Conservation (phyloP, 345 rosid species). For the Nasturtium officinale region DNA sequence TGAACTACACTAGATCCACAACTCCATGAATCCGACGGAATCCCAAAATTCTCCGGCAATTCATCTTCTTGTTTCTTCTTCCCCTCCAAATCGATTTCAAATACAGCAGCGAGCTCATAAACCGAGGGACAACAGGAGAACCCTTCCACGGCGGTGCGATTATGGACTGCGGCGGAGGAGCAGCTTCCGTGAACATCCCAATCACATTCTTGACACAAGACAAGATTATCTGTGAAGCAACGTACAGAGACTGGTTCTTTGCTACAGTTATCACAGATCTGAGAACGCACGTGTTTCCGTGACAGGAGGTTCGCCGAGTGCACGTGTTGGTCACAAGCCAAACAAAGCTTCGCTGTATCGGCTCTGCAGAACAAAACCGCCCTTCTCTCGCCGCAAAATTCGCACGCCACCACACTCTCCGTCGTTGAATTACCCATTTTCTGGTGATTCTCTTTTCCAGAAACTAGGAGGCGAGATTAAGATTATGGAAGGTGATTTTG, state of each 20-base stretch:
- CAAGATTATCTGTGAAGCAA: slow-evolving; percentile 62
- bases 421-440: neutral
- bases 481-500: neutral
- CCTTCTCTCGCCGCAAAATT: slow-evolving; percentile 65
- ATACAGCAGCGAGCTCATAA: slow-evolving; percentile 55
- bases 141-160: slow-evolving; percentile 58
- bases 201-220: slow-evolving; percentile 75
- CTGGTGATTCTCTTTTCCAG: neutral
- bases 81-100: slow-evolving; percentile 60
- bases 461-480: neutral
- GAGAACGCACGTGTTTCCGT: slow-evolving; percentile 79
- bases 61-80: slow-evolving; percentile 37
- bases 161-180: slow-evolving; percentile 59
- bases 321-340: slow-evolving; percentile 86
- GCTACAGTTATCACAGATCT: slow-evolving; percentile 85
- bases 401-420: slow-evolving; percentile 50
- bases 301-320: slow-evolving; percentile 86
- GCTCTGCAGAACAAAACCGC: slow-evolving; percentile 89
- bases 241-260: slow-evolving; percentile 65
- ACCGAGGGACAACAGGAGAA: slow-evolving; percentile 75
- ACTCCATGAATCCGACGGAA: slow-evolving; percentile 6
- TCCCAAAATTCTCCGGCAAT: neutral
- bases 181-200: slow-evolving; percentile 76
- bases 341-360: slow-evolving; percentile 86
- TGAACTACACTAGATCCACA: slow-evolving; percentile 18